Conservation (phyloP, 208 protist genomes). For the Trypanosoma caninum region DNA sequence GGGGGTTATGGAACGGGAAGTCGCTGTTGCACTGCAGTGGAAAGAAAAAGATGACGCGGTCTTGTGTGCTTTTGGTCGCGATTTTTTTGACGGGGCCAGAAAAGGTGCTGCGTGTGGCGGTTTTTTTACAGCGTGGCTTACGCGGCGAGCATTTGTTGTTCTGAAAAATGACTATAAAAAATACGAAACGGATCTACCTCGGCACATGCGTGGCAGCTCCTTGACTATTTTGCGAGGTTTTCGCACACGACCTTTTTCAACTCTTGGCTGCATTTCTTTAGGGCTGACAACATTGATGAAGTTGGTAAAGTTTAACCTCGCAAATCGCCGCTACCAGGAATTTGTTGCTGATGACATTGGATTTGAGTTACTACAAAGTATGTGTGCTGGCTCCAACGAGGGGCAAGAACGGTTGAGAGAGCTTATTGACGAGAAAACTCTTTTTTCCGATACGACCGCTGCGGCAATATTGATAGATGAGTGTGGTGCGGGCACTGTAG, state of each 20-base stretch:
- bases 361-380: constrained; percentile 39
- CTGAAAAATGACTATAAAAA: constrained; percentile 52
- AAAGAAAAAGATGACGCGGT: constrained; percentile 65
- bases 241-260: constrained; percentile 68
- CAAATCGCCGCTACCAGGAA: constrained; percentile 65
- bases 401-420: constrained; percentile 11
- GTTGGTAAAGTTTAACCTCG: constrained; percentile 56
- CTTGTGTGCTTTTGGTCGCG: constrained; percentile 70
- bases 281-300: constrained; percentile 62
- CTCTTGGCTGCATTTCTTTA: constrained; percentile 62
- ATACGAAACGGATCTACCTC: constrained; percentile 38
- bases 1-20: neutral
- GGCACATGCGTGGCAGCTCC: constrained; percentile 3
- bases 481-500: too few species aligned
- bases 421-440: constrained; percentile 15
- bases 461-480: too few species aligned
- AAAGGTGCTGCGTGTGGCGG: constrained; percentile 40
- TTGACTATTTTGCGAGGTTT: constrained; percentile 53
- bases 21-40: constrained; percentile 23
- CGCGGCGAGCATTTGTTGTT: constrained; percentile 35
- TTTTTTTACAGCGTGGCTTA: constrained; percentile 34
- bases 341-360: constrained; percentile 74
- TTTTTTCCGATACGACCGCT: too few species aligned
- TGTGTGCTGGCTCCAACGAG: constrained; percentile 20
- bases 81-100: constrained; percentile 75